Base-by-base conservation (phyloP, 176 grass and related monocot genomes). In the Aegilops longissima region DNA sequence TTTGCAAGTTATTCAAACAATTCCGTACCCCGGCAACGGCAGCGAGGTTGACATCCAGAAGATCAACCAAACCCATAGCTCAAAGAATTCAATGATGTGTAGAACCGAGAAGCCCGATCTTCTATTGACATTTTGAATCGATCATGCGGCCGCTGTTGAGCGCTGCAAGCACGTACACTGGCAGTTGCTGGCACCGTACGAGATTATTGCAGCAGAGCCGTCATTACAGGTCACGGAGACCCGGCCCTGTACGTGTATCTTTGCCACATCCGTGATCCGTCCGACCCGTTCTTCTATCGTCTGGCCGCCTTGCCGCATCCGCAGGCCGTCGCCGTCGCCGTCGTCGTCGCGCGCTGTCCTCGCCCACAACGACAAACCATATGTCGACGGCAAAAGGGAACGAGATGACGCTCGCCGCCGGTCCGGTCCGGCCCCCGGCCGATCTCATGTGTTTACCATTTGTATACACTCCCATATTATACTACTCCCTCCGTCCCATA, bases 271-370 rank as follows among this genome's bases (percentile, higher is more conserved):
- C 35, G 6, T 8, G 35, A 58, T 58, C 52, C 52, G 52, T 58
- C 69, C 69, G 21, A 23, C 69, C 69, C 34, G 20, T 44, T 49
- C 42, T 12, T 14, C 14, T 52, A 52, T 17, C 70, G 4, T 34
- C 16, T 36, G 58, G 40, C 38, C 13, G 4, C 78, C 42, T 77
- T 36, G 42, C 71, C 6, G 54, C 54, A 58, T 58, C 54, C 0
- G 67, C 86, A 35, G 63, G 80, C 51, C 73, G 39, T 84, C 67
- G 87, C 81, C 40, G 40, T 9, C 35, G 35, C 9, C 30, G 36
- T 9, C 35, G 35, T 2, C 30, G 36, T 88, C 87, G 11, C 31
- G 65, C 35, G 63, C 8, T 78, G 87, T 78, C 80, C 64, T 34
- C 9, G 74, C 9, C 61, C 39, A 1, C 74, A 36, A 27, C 4